phyloP scores from a whole-genome alignment of 768 basidiomycete genomes.

The Lactarius sanguifluus region DNA sequence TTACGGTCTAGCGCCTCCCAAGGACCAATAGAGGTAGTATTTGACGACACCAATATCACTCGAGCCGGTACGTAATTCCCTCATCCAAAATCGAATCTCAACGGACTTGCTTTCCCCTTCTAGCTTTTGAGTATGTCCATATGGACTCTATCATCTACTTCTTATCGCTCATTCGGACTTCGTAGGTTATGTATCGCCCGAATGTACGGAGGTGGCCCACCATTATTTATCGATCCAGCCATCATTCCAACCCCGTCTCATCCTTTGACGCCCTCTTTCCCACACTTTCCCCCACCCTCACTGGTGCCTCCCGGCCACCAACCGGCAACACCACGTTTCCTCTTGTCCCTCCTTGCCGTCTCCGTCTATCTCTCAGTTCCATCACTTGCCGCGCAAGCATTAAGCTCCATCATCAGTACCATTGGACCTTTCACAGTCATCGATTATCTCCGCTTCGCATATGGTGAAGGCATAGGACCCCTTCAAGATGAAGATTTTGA shows the following conservation, averaged over 20 bases:
- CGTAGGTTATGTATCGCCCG: constrained; percentile 79
- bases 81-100: constrained; percentile 9
- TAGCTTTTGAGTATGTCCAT: constrained; percentile 68
- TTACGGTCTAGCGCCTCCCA: constrained; percentile 32
- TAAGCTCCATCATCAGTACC: constrained; percentile 67
- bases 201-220: constrained; percentile 84
- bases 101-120: constrained; percentile 27
- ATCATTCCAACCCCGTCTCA: constrained; percentile 63
- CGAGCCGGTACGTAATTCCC: constrained; percentile 62
- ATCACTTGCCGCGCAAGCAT: constrained; percentile 67
- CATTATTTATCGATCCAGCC: constrained; percentile 61
- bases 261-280: constrained; percentile 73
- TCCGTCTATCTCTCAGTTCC: constrained; percentile 85
- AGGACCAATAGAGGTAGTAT: constrained; percentile 65
- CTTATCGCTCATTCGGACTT: constrained; percentile 19
- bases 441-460: constrained; percentile 79
- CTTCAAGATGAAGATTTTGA: constrained; percentile 46
- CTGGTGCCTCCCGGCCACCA: constrained; percentile 57
- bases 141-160: neutral
- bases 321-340: constrained; percentile 74
- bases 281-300: constrained; percentile 28
- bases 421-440: constrained; percentile 77
- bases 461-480: constrained; percentile 61
- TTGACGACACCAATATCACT: constrained; percentile 88
- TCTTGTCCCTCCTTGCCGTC: constrained; percentile 85